phyloP scores from a whole-genome alignment of 2,329 filamentous ascomycete species.

The Rutstroemia sydowiana region DNA sequence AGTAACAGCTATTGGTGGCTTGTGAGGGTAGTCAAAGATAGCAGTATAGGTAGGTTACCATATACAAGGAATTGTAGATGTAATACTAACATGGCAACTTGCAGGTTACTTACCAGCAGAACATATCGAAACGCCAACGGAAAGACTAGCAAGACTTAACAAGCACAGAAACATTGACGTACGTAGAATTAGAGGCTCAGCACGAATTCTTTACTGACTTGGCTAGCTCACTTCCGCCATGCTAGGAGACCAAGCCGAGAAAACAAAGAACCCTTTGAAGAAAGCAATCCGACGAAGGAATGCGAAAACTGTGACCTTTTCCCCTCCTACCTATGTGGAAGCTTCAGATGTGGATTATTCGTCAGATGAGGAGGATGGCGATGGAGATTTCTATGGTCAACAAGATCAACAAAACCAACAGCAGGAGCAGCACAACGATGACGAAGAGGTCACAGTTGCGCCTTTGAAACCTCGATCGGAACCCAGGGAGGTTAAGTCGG shows the following conservation, averaged over 20 bases:
- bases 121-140: conserved; percentile 96
- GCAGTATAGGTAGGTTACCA: conserved; percentile 64
- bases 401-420: conserved; percentile 39
- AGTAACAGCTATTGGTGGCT: conserved; percentile 99
- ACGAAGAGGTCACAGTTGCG: conserved; percentile 29
- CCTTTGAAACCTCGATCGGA: conserved; percentile 37
- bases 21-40: conserved; percentile 93
- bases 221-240: conserved; percentile 59
- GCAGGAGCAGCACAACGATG: conserved; percentile 33
- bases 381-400: conserved; percentile 40
- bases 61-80: background rate
- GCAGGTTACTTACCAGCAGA: conserved; percentile 91
- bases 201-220: conserved; percentile 13
- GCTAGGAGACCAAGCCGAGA: conserved; percentile 63
- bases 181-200: conserved; percentile 32
- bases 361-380: conserved; percentile 54
- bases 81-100: conserved; percentile 2
- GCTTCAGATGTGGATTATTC: conserved; percentile 66
- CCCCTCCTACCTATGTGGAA: conserved; percentile 64
- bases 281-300: conserved; percentile 65
- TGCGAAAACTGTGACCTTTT: conserved; percentile 64
- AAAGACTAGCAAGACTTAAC: conserved; percentile 85
- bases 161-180: conserved; percentile 98
- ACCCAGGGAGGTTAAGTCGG: conserved; percentile 26
- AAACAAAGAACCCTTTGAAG: conserved; percentile 65